Evolutionary conservation across 371 early-diverging fungal genomes (phyloP).

Genomic region (Mortierella sp.): DNA sequence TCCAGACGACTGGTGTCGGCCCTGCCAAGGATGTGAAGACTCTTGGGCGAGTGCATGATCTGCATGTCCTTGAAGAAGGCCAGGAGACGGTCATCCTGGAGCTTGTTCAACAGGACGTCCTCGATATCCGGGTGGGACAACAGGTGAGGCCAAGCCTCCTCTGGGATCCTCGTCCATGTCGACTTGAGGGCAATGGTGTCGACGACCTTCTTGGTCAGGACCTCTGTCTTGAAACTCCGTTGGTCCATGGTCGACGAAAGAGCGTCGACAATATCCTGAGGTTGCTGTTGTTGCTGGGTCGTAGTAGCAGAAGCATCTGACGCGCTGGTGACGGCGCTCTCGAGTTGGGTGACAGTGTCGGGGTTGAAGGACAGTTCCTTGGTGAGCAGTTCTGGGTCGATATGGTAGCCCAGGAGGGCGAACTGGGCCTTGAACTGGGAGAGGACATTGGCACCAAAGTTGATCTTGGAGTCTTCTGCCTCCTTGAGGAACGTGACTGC

Average conservation of each 20-base stretch:
- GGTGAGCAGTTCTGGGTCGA: slow-evolving; percentile 31
- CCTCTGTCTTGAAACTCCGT: slow-evolving; percentile 10
- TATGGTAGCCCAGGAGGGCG: slow-evolving; percentile 29
- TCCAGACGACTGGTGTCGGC: slow-evolving; percentile 18
- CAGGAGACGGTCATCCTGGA: not conserved
- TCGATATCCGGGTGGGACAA: slow-evolving; percentile 26
- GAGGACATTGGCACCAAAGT: not conserved
- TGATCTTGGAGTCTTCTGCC: not conserved
- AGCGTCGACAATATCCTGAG: slow-evolving; percentile 19
- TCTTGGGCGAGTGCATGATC: slow-evolving; percentile 13
- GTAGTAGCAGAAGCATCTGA: not conserved
- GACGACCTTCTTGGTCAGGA: not conserved
- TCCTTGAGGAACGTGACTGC: slow-evolving; percentile 13
- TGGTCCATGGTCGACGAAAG: slow-evolving; percentile 30
- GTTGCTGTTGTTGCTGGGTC: not conserved
- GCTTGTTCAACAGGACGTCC: slow-evolving; percentile 11
- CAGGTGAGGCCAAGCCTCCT: slow-evolving; percentile 32
- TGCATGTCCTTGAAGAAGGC: slow-evolving; percentile 14
- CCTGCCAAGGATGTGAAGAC: slow-evolving; percentile 17
- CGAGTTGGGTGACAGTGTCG: slow-evolving; percentile 18
- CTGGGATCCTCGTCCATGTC: not conserved
- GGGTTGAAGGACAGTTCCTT: slow-evolving; percentile 28
- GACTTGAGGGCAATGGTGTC: not conserved
- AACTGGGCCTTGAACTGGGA: slow-evolving; percentile 23
- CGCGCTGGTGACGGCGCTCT: not conserved